Conservation (phyloP, 169 alveolate species). For the Plasmodium chabaudi region DNA sequence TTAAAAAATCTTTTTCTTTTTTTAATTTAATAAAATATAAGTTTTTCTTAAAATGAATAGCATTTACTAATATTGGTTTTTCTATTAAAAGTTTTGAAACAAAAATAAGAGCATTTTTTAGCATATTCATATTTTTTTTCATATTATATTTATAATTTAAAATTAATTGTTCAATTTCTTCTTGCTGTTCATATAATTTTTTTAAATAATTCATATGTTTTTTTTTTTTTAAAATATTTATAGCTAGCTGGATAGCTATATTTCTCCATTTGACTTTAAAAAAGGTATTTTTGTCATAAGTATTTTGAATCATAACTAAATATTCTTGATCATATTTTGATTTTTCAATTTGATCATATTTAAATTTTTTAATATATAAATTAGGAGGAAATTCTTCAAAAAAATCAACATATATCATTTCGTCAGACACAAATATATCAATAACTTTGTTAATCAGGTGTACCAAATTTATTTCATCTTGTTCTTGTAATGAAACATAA, state of each 20-base stretch:
- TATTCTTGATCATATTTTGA: background rate
- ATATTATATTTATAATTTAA: conserved; percentile 64
- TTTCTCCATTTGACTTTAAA: conserved; percentile 74
- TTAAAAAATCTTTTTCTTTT: conserved; percentile 29
- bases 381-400: conserved; percentile 40
- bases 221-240: conserved; percentile 77
- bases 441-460: conserved; percentile 15
- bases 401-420: conserved; percentile 14
- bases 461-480: conserved; percentile 40
- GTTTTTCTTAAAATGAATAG: conserved; percentile 63
- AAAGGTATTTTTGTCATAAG: conserved; percentile 49
- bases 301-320: conserved; percentile 2
- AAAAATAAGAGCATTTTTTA: conserved; percentile 72
- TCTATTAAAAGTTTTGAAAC: conserved; percentile 76
- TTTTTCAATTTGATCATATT: background rate
- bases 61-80: conserved; percentile 78
- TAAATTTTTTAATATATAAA: conserved; percentile 43
- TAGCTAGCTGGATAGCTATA: conserved; percentile 68
- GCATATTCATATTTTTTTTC: conserved; percentile 54
- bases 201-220: conserved; percentile 79
- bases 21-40: conserved; percentile 27
- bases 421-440: conserved; percentile 46
- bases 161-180: conserved; percentile 78
- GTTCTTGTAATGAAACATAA: conserved; percentile 44
- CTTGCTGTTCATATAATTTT: conserved; percentile 79